phyloP scores from a whole-genome alignment of 108 stramenopile genomes.

The Fistulifera solaris region DNA sequence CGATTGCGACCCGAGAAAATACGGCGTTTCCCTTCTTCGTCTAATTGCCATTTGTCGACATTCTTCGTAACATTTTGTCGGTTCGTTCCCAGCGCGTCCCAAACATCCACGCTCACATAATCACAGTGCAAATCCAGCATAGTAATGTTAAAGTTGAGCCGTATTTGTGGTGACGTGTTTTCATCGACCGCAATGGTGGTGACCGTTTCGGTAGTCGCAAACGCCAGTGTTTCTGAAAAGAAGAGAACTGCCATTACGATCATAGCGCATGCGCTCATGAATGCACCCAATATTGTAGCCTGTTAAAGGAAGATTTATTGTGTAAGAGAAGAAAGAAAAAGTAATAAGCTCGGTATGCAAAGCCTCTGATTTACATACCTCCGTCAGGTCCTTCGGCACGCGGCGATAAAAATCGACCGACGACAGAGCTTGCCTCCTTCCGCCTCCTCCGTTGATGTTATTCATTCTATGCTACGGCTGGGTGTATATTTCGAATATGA shows the following conservation, averaged over 20 bases:
- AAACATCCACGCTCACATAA: slow-evolving; percentile 83
- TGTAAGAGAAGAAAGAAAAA: background rate
- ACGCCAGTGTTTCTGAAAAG: slow-evolving; percentile 86
- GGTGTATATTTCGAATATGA: too few relatives aligned
- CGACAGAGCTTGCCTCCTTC: slow-evolving; percentile 40
- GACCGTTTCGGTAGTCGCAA: slow-evolving; percentile 65
- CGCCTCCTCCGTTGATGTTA: slow-evolving; percentile 54
- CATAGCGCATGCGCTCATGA: slow-evolving; percentile 76
- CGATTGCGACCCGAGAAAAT: slow-evolving; percentile 89
- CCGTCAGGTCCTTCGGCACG: slow-evolving; percentile 78
- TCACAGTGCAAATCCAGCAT: slow-evolving; percentile 87
- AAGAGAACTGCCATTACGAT: slow-evolving; percentile 86
- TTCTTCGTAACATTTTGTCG: slow-evolving; percentile 95
- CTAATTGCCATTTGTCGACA: slow-evolving; percentile 97
- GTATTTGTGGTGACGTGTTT: slow-evolving; percentile 77
- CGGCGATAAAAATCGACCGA: slow-evolving; percentile 77
- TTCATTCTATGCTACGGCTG: too few relatives aligned
- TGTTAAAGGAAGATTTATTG: slow-evolving; percentile 4
- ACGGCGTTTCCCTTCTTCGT: slow-evolving; percentile 63
- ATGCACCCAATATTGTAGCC: slow-evolving; percentile 77
- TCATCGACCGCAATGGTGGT: slow-evolving; percentile 85
- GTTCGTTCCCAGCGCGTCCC: slow-evolving; percentile 91
- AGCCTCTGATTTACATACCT: slow-evolving; percentile 36
- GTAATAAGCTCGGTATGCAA: background rate
- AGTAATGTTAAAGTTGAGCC: slow-evolving; percentile 89